Conservation (phyloP, 352 stramenopile genomes). For the Globisporangium perplexum region DNA sequence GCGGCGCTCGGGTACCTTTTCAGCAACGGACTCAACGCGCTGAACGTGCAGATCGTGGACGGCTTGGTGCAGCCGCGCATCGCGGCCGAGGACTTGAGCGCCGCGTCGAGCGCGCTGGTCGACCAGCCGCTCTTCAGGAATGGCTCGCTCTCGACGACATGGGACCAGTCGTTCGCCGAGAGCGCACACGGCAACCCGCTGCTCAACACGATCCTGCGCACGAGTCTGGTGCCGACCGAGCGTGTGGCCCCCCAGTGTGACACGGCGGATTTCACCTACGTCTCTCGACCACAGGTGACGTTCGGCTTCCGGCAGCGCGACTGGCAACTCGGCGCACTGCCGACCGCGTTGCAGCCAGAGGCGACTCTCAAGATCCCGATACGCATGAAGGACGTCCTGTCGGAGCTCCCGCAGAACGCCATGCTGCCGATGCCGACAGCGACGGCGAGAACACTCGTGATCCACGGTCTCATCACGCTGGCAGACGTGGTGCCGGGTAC, state of each 20-base stretch:
- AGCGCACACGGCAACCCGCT: not conserved
- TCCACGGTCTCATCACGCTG: slow-evolving; percentile 1
- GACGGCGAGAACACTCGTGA: slow-evolving; percentile 4
- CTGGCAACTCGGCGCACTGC: slow-evolving; percentile 8
- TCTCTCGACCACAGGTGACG: too few relatives aligned
- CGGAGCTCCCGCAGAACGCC: not conserved
- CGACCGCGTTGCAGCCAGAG: not conserved
- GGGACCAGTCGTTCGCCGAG: not conserved
- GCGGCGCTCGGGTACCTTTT: slow-evolving; percentile 6
- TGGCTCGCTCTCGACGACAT: not conserved
- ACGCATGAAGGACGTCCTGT: not conserved
- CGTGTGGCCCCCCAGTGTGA: not conserved
- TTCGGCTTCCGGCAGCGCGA: slow-evolving; percentile 13
- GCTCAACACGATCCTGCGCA: slow-evolving; percentile 15
- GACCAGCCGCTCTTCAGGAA: not conserved
- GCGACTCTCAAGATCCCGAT: slow-evolving; percentile 7
- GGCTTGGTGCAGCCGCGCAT: not conserved
- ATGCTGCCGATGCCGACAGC: slow-evolving; percentile 8
- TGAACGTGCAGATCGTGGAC: slow-evolving; percentile 5
- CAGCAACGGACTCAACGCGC: slow-evolving; percentile 10
- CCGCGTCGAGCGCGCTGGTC: too few relatives aligned
- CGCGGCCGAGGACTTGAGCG: not conserved
- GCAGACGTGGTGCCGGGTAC: too few relatives aligned
- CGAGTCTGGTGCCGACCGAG: too few relatives aligned
- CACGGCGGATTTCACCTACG: not conserved